Base-by-base conservation (phyloP, 441 rosid species). In the Euphorbia celastroides region DNA sequence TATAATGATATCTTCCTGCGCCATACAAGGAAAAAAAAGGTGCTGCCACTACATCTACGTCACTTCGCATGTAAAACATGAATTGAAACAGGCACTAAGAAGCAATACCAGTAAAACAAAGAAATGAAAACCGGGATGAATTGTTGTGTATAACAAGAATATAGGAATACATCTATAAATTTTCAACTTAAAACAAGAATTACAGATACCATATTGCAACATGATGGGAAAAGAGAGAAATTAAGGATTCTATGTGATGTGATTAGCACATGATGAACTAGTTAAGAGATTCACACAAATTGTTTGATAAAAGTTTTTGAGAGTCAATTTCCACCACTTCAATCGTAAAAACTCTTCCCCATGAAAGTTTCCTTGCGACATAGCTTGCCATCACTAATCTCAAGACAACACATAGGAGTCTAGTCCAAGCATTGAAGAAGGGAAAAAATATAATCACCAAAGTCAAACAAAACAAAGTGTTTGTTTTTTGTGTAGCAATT, bases 1-100 rank as follows among this genome's bases (percentile, higher is more conserved):
- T 52, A 42, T 26, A 60, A 66, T 55, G 4, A 42, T 28, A 59
- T 65, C 54, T 14, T 42, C 28, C 67, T 12, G 34, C 23, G 60
- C 16, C 14, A 52, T 13, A 26, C 2, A 46, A 16, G 42, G 63
- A 30, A 70, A 19, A 32, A 22, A 22, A 25, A 17, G 38, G 46
- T 23, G 27, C 28, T 46, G 51, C 41, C 32, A 30, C 17, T 25
- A 57, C 19, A 44, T 58, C 42, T 42, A 5, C 3, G 0, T 9
- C 17, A 14, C 50, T 44, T 17, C 26, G 23, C 56, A 32, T 22
- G 16, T 25, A 11, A 48, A 48, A 48, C 52, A 16, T 20, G 19
- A 48, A 19, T 5, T 48, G 54, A 17, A 48, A 48, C 54, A 48
- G 22, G 54, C 54, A 48, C 22, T 48, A 5, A 48, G 54, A 48